A percentile compares a stretch with the other conserved stretches of the same genome.
Conservation (phyloP, 2,329 filamentous ascomycete species). For the Magnaporthiopsis rhizophila region DNA sequence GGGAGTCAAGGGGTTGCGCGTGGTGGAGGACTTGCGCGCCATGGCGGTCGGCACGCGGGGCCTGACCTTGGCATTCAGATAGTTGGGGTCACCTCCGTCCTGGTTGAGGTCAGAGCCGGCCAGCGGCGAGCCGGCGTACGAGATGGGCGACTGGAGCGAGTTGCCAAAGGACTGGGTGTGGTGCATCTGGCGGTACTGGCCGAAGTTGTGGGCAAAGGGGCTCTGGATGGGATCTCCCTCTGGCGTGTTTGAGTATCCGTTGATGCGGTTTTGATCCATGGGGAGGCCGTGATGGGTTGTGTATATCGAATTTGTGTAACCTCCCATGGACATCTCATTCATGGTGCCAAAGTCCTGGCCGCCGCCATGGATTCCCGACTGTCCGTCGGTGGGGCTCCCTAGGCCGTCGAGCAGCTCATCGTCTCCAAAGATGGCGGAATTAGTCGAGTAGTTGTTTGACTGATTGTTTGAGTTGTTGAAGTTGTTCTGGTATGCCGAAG, state of each 20-base stretch:
- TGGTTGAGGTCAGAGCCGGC: constrained; percentile 40
- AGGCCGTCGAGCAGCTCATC: constrained; percentile 80
- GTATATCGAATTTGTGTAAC: constrained; percentile 47
- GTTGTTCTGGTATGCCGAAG: constrained; percentile 52
- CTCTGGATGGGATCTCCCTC: constrained; percentile 89
- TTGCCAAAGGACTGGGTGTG: constrained; percentile 47
- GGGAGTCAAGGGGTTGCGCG: constrained; percentile 73
- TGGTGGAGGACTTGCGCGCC: constrained; percentile 67
- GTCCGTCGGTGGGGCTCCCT: constrained; percentile 44
- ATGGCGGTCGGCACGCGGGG: constrained; percentile 53
- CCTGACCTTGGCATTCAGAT: constrained; percentile 47
- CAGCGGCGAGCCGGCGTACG: constrained; percentile 42
- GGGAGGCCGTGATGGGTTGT: constrained; percentile 49
- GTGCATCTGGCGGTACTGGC: constrained; percentile 65
- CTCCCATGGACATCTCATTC: constrained; percentile 45
- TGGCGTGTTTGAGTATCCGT: constrained; percentile 82
- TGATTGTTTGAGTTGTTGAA: constrained; percentile 49
- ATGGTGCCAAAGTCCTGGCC: constrained; percentile 50
- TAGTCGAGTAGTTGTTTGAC: constrained; percentile 66
- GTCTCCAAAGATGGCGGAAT: constrained; percentile 72
- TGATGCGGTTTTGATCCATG: constrained; percentile 61
- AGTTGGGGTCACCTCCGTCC: constrained; percentile 44
- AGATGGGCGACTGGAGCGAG: constrained; percentile 44
- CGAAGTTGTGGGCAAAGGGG: constrained; percentile 73
- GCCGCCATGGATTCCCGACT: constrained; percentile 42